A percentile compares a stretch with the other conserved stretches of the same genome.
These are phyloP conservation scores for Psophocarpus tetragonolobus DNA, from an alignment of 306 rosid genomes.

Conservation along the genomic window DNA sequence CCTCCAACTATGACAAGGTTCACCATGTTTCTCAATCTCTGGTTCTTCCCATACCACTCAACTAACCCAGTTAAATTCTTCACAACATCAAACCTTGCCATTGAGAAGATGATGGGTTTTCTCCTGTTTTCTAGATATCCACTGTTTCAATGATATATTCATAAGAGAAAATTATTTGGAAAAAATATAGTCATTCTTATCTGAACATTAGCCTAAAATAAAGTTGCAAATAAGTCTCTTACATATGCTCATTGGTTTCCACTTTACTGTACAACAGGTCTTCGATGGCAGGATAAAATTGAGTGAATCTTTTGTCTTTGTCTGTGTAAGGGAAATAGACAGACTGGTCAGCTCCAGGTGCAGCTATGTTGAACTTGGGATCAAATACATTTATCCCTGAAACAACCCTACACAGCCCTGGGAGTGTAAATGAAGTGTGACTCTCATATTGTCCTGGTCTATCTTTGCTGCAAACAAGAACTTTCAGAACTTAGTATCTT, in stretches of 20 bases:
- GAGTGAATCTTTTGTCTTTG: constrained; percentile 51
- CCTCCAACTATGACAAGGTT: constrained; percentile 97
- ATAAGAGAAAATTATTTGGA: background rate
- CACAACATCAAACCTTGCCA: constrained; percentile 91
- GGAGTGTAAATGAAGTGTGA: constrained; percentile 79
- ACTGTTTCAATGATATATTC: constrained; percentile 45
- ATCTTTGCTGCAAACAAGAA: constrained; percentile 68
- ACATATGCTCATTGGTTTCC: constrained; percentile 77
- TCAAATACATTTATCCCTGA: constrained; percentile 88
- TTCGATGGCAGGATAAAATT: constrained; percentile 70
- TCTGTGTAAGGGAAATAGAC: constrained; percentile 77
- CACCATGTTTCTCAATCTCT: constrained; percentile 65
- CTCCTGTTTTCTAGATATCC: constrained; percentile 68
- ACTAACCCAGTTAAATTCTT: constrained; percentile 81
- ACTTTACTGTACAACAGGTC: constrained; percentile 59
- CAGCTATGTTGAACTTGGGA: constrained; percentile 91
- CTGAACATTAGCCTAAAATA: background rate
- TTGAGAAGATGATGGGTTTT: constrained; percentile 80
- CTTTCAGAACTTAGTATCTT: constrained; percentile 20
- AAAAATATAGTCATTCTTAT: background rate
- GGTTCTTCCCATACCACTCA: constrained; percentile 86
- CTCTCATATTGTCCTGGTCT: constrained; percentile 90
- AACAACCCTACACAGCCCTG: constrained; percentile 87
- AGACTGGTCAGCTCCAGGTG: constrained; percentile 91
- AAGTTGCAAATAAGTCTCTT: constrained; percentile 22